Conservation (phyloP, 2,329 filamentous ascomycete genomes). For the Aspergillaceae sp. region DNA sequence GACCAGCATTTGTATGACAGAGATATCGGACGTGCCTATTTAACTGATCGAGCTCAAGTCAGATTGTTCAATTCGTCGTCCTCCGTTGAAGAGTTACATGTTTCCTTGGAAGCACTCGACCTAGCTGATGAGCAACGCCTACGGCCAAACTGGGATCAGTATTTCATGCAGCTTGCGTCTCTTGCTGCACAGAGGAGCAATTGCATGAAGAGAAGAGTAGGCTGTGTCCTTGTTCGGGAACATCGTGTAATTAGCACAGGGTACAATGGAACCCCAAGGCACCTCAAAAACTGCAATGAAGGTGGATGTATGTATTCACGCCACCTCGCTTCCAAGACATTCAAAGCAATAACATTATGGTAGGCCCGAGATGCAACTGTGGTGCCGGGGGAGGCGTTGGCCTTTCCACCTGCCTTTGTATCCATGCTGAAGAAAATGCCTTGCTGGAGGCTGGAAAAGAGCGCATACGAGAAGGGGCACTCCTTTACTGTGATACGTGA, state of each 20-base stretch:
- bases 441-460: slow-evolving; percentile 89
- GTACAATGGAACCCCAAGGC: slow-evolving; percentile 94
- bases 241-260: slow-evolving; percentile 86
- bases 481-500: slow-evolving; percentile 81
- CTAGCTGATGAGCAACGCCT: slow-evolving; percentile 70
- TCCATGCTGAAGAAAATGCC: slow-evolving; percentile 98
- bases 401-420: slow-evolving; percentile 80
- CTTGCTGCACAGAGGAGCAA: slow-evolving; percentile 85
- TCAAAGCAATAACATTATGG: slow-evolving; percentile 4
- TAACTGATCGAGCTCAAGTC: slow-evolving; percentile 74
- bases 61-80: slow-evolving; percentile 78
- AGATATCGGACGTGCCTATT: slow-evolving; percentile 58
- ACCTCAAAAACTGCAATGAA: slow-evolving; percentile 81
- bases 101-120: slow-evolving; percentile 63
- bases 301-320: slow-evolving; percentile 60
- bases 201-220: slow-evolving; percentile 96
- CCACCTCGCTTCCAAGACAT: neutral
- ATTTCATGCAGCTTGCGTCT: slow-evolving; percentile 95
- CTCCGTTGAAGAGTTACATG: slow-evolving; percentile 61
- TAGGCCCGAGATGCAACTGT: slow-evolving; percentile 66
- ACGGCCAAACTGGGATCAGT: slow-evolving; percentile 87
- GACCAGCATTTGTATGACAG: slow-evolving; percentile 68
- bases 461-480: slow-evolving; percentile 70
- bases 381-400: slow-evolving; percentile 61
- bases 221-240: slow-evolving; percentile 81